These are phyloP conservation scores for Udeniomyces megalosporus DNA, from an alignment of 768 basidiomycete genomes.

Conservation along the genomic window DNA sequence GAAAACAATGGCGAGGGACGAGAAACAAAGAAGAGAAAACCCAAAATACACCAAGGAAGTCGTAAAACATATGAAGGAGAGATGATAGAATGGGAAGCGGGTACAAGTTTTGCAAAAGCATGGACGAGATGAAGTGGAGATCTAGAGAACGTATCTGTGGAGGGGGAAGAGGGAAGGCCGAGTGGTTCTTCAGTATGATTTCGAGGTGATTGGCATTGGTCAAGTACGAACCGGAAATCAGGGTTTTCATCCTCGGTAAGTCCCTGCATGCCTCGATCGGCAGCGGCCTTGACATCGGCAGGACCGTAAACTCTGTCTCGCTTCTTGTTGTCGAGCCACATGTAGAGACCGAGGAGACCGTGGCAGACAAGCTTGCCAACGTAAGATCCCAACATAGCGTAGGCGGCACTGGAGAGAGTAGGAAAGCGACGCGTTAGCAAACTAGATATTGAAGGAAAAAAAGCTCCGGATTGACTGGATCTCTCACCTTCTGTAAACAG, in stretches of 20 bases:
- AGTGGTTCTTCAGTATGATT: background rate
- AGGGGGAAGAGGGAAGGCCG: background rate
- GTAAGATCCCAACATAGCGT: constrained; percentile 26
- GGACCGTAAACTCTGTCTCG: constrained; percentile 24
- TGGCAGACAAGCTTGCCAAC: constrained; percentile 24
- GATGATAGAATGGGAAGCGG: background rate
- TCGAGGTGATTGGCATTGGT: no score
- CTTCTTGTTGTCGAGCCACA: constrained; percentile 26
- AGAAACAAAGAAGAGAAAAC: background rate
- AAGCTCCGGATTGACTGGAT: no score
- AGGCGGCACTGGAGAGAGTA: no score
- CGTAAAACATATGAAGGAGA: background rate
- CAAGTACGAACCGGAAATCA: constrained; percentile 21
- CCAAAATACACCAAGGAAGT: background rate
- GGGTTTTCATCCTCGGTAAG: constrained; percentile 27
- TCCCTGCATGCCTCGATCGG: constrained; percentile 28
- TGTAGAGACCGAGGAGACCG: constrained; percentile 21
- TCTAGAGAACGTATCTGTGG: constrained; percentile 5
- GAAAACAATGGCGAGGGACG: no score
- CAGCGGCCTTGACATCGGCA: constrained; percentile 24
- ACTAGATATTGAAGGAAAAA: no score
- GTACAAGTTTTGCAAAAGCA: background rate
- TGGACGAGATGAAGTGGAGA: background rate
- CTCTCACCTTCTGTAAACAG: constrained; percentile 25
- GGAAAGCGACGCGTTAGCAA: no score